Percentiles rank a stretch among this genome's conserved stretches.
phyloP scores from a whole-genome alignment of 108 stramenopile species.

The Nitzschia palea region DNA sequence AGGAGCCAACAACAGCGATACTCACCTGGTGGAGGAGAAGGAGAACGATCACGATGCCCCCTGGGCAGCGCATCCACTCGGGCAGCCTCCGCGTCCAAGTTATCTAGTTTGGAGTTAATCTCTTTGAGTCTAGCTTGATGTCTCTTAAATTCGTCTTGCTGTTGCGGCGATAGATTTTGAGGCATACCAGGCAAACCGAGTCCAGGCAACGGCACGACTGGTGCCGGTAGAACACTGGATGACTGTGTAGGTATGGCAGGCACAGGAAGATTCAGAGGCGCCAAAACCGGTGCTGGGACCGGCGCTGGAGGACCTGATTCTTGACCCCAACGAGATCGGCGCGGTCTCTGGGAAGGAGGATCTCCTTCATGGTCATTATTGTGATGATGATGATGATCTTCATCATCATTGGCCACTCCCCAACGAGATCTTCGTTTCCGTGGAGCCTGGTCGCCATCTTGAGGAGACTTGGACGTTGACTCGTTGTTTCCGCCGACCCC shows the following conservation, averaged over 20 bases:
- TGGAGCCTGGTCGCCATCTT: slow-evolving; percentile 29
- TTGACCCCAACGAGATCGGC: slow-evolving; percentile 75
- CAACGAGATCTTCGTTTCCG: slow-evolving; percentile 64
- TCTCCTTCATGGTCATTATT: not conserved
- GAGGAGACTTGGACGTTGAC: not conserved
- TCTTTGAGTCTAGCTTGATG: slow-evolving; percentile 60
- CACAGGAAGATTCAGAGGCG: not conserved
- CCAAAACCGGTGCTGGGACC: slow-evolving; percentile 20
- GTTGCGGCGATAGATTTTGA: slow-evolving; percentile 47
- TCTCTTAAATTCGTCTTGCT: slow-evolving; percentile 35
- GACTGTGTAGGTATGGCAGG: slow-evolving; percentile 18
- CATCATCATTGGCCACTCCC: slow-evolving; percentile 35
- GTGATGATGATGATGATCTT: slow-evolving; percentile 15
- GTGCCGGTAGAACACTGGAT: slow-evolving; percentile 28
- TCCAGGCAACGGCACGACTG: slow-evolving; percentile 37
- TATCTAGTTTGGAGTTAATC: slow-evolving; percentile 62
- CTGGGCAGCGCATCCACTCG: slow-evolving; percentile 78
- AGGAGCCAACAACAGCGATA: not conserved
- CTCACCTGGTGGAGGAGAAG: slow-evolving; percentile 82
- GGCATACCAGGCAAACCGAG: slow-evolving; percentile 52
- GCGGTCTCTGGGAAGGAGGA: slow-evolving; percentile 33
- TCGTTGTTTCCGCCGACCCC: not conserved
- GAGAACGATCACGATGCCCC: slow-evolving; percentile 81
- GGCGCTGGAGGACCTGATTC: slow-evolving; percentile 17
- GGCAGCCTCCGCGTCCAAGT: slow-evolving; percentile 69